Evolutionary conservation across 2,329 filamentous ascomycete species (phyloP), one percentile per base, ranked within the genome.

Genomic region (Sclerotinia spermophila): DNA sequence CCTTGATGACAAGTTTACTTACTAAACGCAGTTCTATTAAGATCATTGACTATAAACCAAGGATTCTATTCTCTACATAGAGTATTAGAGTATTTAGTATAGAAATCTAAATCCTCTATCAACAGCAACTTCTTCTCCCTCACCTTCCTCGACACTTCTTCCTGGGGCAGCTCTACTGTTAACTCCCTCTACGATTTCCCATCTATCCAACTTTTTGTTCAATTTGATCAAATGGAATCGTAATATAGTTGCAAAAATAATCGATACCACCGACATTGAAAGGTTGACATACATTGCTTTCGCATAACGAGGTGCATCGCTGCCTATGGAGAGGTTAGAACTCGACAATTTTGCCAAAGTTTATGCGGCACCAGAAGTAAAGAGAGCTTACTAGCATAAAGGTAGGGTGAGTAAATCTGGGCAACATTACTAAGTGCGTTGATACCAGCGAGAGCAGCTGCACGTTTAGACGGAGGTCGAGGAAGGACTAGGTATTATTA

Each of bases 141-240:
- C 59, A 1, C 58, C 67, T 40, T 69, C 67, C 17, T 69, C 58
- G 15, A 30, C 27, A n/a, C 24, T 17, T n/a, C 59, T 44, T 30
- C 58, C n/a, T 27, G 58, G 19, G 13, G 13, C 17, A 19, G 24
- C 40, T 68, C 53, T 42, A 21, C 48, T 45, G 38, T 69, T 69
- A 17, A 69, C 83, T 0, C 83, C 83, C 60, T 85, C 81, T 3
- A 86, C 81, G 71, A 71, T 73, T 15, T 84, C 85, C 0, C 90
- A 90, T 21, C 83, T 82, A 61, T 92, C 90, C 3, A 94, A 82
- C 79, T 88, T 92, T 82, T 85, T 88, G 77, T 94, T 94, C 75
- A 93, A 78, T 58, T 86, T 82, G 21, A 85, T 84, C 38, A 94
- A 82, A 53, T 92, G 86, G 48, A 89, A 82, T 15, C 90, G 82